Conservation (phyloP, 1,284 basidiomycete species). For the Meira nashicola region DNA sequence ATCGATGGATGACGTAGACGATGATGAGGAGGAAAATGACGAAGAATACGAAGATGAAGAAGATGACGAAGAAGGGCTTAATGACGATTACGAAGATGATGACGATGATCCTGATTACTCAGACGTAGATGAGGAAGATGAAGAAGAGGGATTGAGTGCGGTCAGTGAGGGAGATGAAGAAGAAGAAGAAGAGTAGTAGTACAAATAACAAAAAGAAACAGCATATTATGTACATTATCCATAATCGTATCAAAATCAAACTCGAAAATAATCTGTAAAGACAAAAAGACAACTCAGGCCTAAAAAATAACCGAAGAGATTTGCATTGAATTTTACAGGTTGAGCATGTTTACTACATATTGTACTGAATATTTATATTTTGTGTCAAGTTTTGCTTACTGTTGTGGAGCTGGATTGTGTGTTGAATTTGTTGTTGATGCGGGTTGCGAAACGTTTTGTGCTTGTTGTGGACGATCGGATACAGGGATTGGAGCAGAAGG, state of each 20-base stretch:
- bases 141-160: constrained; percentile 9
- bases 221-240: background rate
- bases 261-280: background rate
- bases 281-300: background rate
- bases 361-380: background rate
- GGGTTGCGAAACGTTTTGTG: background rate
- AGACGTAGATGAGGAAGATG: constrained; percentile 4
- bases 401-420: background rate
- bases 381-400: background rate
- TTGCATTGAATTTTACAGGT: background rate
- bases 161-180: constrained; percentile 8
- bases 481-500: background rate
- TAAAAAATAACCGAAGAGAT: background rate
- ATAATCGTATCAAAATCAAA: background rate
- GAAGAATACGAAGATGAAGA: constrained; percentile 3
- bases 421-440: background rate
- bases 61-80: background rate
- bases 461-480: background rate
- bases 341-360: background rate
- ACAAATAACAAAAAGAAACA: background rate
- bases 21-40: background rate
- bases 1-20: background rate
- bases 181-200: constrained; percentile 2
- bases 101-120: background rate
- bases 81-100: background rate